Conservation (phyloP, 2,329 filamentous ascomycete species). For the Mycocentrospora acerina region DNA sequence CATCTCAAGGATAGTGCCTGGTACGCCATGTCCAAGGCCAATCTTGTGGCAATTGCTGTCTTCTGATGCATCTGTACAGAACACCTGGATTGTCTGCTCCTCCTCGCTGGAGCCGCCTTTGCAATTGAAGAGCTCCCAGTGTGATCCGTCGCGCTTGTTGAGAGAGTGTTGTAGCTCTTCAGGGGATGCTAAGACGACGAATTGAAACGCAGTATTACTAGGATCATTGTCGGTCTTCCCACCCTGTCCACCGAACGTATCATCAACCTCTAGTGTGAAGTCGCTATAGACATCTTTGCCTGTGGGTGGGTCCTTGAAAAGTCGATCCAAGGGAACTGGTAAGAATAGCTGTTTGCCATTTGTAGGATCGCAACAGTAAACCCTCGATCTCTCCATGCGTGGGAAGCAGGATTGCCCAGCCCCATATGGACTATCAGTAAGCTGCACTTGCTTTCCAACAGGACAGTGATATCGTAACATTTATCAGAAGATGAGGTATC, state of each 20-base stretch:
- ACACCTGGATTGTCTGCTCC: slow-evolving; percentile 40
- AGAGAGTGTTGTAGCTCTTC: slow-evolving; percentile 39
- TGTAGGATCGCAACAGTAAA: slow-evolving; percentile 37
- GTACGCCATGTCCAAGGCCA: slow-evolving; percentile 37
- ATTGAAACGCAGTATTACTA: slow-evolving; percentile 37
- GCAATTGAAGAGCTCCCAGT: slow-evolving; percentile 49
- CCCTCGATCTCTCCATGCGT: slow-evolving; percentile 20
- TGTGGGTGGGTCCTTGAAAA: slow-evolving; percentile 39
- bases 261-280: slow-evolving; percentile 20
- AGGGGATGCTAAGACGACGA: slow-evolving; percentile 35
- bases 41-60: slow-evolving; percentile 45
- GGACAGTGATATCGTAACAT: slow-evolving; percentile 38
- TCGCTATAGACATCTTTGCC: slow-evolving; percentile 35
- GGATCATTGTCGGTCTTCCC: slow-evolving; percentile 13
- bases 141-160: slow-evolving; percentile 48
- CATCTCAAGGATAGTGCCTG: slow-evolving; percentile 47
- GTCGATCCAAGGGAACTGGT: slow-evolving; percentile 40
- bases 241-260: slow-evolving; percentile 5
- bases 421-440: slow-evolving; percentile 19
- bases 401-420: slow-evolving; percentile 11
- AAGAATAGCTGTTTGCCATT: slow-evolving; percentile 34
- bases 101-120: slow-evolving; percentile 25
- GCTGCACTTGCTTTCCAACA: slow-evolving; percentile 23
- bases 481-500: slow-evolving; percentile 27
- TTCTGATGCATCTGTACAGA: slow-evolving; percentile 40